Evolutionary conservation across 257 asterid genomes (phyloP).

Genomic region (Paulownia fortunei): DNA sequence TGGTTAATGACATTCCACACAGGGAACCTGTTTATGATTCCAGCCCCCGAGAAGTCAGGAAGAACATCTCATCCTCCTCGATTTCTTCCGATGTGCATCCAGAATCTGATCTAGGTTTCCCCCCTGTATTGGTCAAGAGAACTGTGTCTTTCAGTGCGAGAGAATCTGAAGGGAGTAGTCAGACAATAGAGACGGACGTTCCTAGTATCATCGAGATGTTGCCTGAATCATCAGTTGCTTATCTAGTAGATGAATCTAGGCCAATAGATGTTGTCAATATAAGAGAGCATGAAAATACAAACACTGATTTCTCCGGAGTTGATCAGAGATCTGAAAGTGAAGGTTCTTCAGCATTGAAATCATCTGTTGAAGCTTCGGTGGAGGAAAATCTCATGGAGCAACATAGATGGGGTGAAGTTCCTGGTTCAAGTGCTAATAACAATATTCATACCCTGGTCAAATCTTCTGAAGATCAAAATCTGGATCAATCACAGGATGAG

Average conservation of each 20-base stretch:
- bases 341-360: constrained; percentile 30
- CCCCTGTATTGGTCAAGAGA: constrained; percentile 45
- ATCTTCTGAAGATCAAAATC: constrained; percentile 43
- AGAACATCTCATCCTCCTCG: constrained; percentile 53
- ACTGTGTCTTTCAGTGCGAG: constrained; percentile 42
- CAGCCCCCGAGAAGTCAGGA: constrained; percentile 53
- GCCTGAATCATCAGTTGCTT: constrained; percentile 30
- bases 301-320: constrained; percentile 31
- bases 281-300: constrained; percentile 34
- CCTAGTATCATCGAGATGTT: constrained; percentile 31
- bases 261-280: constrained; percentile 28
- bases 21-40: constrained; percentile 67
- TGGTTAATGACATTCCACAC: constrained; percentile 35
- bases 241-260: constrained; percentile 36
- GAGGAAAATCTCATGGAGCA: constrained; percentile 33
- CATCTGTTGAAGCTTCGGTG: constrained; percentile 34
- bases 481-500: constrained; percentile 23
- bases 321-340: constrained; percentile 34
- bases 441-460: constrained; percentile 25
- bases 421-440: constrained; percentile 30
- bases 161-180: constrained; percentile 43
- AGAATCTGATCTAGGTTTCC: constrained; percentile 45
- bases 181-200: constrained; percentile 32
- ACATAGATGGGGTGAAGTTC: constrained; percentile 33
- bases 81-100: constrained; percentile 52